These are phyloP conservation scores for Pilobolus umbonatus DNA, from an alignment of 192 early-diverging fungal genomes.

Conservation along the genomic window DNA sequence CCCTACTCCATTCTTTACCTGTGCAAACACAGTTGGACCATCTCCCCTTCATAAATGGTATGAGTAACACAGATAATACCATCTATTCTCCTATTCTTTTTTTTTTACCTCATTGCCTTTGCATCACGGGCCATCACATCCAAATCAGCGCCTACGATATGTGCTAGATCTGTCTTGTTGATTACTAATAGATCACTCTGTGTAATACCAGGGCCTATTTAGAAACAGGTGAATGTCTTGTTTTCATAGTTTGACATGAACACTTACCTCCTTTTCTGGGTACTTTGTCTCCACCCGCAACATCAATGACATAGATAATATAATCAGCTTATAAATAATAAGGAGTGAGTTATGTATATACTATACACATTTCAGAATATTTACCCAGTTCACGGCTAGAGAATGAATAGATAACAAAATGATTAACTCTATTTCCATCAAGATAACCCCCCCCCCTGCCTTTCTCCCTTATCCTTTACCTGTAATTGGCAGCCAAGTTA, in stretches of 20 bases:
- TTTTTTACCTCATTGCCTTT: slow-evolving; percentile 66
- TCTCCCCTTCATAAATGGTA: slow-evolving; percentile 41
- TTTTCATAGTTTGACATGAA: neutral
- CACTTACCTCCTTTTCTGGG: slow-evolving; percentile 83
- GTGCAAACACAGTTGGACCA: slow-evolving; percentile 90
- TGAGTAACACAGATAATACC: neutral
- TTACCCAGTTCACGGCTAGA: slow-evolving; percentile 35
- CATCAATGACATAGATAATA: slow-evolving; percentile 98
- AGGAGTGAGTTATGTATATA: no score
- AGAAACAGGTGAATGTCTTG: neutral
- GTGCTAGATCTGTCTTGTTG: slow-evolving; percentile 95
- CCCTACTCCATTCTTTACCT: slow-evolving; percentile 85
- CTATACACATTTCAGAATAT: no score
- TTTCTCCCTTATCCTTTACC: slow-evolving; percentile 37
- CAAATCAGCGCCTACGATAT: slow-evolving; percentile 86
- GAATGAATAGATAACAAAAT: slow-evolving; percentile 3
- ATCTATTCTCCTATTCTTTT: neutral
- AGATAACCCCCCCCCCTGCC: neutral
- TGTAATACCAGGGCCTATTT: slow-evolving; percentile 83
- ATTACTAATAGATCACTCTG: slow-evolving; percentile 92
- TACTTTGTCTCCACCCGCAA: slow-evolving; percentile 95
- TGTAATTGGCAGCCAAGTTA: slow-evolving; percentile 86
- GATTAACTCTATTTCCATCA: slow-evolving; percentile 6
- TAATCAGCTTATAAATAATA: slow-evolving; percentile 64
- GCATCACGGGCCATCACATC: slow-evolving; percentile 90